These are phyloP conservation scores for Acmispon strigosus DNA, from an alignment of 306 rosid genomes.

Conservation along the genomic window DNA sequence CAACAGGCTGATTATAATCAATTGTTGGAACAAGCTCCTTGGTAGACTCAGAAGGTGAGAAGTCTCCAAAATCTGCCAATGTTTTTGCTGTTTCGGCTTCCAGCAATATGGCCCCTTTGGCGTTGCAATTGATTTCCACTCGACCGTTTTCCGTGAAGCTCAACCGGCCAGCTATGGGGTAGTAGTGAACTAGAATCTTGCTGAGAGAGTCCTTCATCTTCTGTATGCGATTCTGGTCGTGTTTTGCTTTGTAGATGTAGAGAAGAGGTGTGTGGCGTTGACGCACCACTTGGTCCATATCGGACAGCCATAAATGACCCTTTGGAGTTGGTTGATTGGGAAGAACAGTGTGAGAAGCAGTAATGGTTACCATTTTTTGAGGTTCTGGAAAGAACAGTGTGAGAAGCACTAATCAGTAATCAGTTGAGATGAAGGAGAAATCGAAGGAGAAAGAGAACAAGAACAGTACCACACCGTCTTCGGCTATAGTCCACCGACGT, in stretches of 20 bases:
- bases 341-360: not conserved
- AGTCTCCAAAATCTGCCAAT: slow-evolving; percentile 10
- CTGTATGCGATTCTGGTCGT: not conserved
- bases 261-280: not conserved
- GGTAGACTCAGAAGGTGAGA: not conserved
- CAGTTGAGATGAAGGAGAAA: too few species aligned
- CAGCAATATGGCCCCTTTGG: not conserved
- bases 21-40: slow-evolving; percentile 6
- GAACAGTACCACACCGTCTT: too few species aligned
- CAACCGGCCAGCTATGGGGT: slow-evolving; percentile 21
- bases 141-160: not conserved
- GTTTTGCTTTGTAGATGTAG: slow-evolving; percentile 8
- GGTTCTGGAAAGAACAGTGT: too few species aligned
- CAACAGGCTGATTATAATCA: not conserved
- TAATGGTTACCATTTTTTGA: not conserved
- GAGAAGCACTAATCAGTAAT: too few species aligned
- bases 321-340: not conserved
- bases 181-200: slow-evolving; percentile 9
- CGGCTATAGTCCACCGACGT: too few species aligned
- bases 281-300: not conserved
- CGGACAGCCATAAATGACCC: not conserved
- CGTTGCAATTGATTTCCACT: not conserved
- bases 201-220: not conserved
- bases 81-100: slow-evolving; percentile 2
- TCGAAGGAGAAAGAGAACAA: too few species aligned